Percentiles rank a stretch among this genome's conserved stretches.
Conservation (phyloP, 192 early-diverging fungal genomes). For the Umbelopsis ramanniana region DNA sequence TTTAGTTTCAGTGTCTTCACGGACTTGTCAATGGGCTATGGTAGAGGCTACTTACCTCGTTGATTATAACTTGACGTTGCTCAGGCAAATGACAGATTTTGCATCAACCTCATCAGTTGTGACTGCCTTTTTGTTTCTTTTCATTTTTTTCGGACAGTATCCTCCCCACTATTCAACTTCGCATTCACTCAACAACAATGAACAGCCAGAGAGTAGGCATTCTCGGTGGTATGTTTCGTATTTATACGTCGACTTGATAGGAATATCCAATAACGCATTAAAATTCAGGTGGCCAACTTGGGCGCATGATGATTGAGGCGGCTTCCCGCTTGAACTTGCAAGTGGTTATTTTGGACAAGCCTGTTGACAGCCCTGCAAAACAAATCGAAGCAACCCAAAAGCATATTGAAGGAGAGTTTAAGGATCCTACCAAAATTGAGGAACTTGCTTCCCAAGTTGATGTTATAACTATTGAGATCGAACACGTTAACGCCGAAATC, state of each 20-base stretch:
- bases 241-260: constrained; percentile 28
- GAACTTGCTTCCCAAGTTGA: constrained; percentile 75
- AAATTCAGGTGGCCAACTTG: constrained; percentile 94
- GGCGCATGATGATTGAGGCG: constrained; percentile 96
- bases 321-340: constrained; percentile 88
- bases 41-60: too few relatives aligned
- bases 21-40: too few relatives aligned
- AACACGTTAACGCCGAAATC: constrained; percentile 84
- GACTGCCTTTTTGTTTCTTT: constrained; percentile 14
- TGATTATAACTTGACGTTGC: too few relatives aligned
- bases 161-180: neutral
- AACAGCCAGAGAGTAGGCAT: constrained; percentile 57
- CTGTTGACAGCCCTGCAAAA: constrained; percentile 79
- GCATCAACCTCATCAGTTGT: neutral
- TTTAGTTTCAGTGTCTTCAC: too few relatives aligned
- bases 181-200: constrained; percentile 36
- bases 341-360: constrained; percentile 84
- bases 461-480: constrained; percentile 97
- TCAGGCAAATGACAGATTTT: too few relatives aligned
- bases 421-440: constrained; percentile 74
- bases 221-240: constrained; percentile 47
- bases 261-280: constrained; percentile 44
- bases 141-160: neutral
- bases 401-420: constrained; percentile 88
- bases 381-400: constrained; percentile 68